Evolutionary conservation across 2,329 filamentous ascomycete genomes (phyloP).

Genomic region (Fusarium goolgardi): DNA sequence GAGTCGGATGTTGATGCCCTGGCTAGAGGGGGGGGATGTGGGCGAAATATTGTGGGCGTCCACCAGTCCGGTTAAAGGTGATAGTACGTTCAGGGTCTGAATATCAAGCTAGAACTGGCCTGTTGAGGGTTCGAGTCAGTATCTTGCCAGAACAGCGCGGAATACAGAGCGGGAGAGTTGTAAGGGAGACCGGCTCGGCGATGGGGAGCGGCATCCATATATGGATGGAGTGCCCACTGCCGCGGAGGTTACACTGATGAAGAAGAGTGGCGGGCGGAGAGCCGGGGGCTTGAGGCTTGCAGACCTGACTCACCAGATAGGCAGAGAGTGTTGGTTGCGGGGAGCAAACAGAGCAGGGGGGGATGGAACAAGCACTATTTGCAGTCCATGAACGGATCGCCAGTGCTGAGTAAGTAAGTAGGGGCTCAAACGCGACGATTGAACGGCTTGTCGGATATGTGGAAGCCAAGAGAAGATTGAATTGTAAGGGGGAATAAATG

Average conservation of each 20-base stretch:
- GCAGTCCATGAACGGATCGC: conserved; percentile 41
- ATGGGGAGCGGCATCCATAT: conserved; percentile 42
- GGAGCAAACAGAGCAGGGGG: neutral
- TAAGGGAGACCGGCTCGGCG: conserved; percentile 32
- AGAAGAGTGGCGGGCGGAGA: conserved; percentile 35
- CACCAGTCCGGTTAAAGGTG: conserved; percentile 37
- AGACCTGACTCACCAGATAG: conserved; percentile 43
- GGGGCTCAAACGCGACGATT: conserved; percentile 12
- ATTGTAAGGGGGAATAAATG: conserved; percentile 41
- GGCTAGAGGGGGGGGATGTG: conserved; percentile 37
- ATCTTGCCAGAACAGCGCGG: conserved; percentile 28
- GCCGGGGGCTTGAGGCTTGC: conserved; percentile 27
- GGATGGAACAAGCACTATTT: conserved; percentile 28
- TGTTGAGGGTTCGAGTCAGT: conserved; percentile 40
- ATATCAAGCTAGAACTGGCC: conserved; percentile 30
- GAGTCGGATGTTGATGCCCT: conserved; percentile 40
- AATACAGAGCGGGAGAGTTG: conserved; percentile 33
- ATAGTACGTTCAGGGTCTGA: conserved; percentile 33
- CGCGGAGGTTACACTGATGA: conserved; percentile 34
- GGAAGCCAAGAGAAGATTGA: conserved; percentile 40
- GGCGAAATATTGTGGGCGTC: conserved; percentile 45
- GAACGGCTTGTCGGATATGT: conserved; percentile 31
- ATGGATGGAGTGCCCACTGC: conserved; percentile 40
- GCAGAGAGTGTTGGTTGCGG: conserved; percentile 31
- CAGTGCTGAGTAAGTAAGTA: conserved; percentile 8